Base-by-base conservation (phyloP, 2,329 filamentous ascomycete species). In the Pezicula rhizophila region DNA sequence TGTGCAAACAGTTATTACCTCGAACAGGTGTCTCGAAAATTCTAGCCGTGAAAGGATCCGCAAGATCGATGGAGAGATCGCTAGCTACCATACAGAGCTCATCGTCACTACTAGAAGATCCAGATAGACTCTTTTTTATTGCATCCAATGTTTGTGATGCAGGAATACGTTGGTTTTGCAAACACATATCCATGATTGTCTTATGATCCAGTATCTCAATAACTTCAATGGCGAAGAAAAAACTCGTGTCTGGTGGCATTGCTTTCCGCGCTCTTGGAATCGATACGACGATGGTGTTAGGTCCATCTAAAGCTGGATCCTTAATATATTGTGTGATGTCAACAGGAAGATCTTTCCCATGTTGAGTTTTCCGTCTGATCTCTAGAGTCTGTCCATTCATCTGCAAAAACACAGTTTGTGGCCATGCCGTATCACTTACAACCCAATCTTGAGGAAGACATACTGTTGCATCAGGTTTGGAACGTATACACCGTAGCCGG, bases 1-100 rank as follows among this genome's bases (percentile, higher is more conserved):
- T 71, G 63, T 99, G 92, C 20, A 72, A 71, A 64, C 93, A 99
- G 3, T 66, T 58, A 7, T 60, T 70, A 23, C 89, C 83, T 25
- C 91, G 84, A 2, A 84, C 88, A 1, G 93, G 92, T 0, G 77
- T 74, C 5, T 78, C 71, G 63, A 87, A 90, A 10, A 93, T 75
- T 11, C 62, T 69, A 1, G 77, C 71, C 49, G 73, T 84, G 60
- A 87, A 87, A 0, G 85, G 84, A 62, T 89, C 85, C 0, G 80
- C 71, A 12, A 90, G 68, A 51, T 82, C 76, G 47, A 90, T 73
- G 2, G 73, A 74, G 7, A 89, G 66, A 47, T 76, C 73, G 25
- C 79, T 73, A 34, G 75, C 73, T 39, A 79, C 68, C 43, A 88
- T 72, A 11, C 76, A 69, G 15, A 89, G 57, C 20, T 87, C 85